Percentiles rank a stretch among this genome's conserved stretches.
These are phyloP conservation scores for bread wheat (Triticum aestivum) DNA, from an alignment of 176 grass and related monocot species.

Conservation along the genomic window DNA sequence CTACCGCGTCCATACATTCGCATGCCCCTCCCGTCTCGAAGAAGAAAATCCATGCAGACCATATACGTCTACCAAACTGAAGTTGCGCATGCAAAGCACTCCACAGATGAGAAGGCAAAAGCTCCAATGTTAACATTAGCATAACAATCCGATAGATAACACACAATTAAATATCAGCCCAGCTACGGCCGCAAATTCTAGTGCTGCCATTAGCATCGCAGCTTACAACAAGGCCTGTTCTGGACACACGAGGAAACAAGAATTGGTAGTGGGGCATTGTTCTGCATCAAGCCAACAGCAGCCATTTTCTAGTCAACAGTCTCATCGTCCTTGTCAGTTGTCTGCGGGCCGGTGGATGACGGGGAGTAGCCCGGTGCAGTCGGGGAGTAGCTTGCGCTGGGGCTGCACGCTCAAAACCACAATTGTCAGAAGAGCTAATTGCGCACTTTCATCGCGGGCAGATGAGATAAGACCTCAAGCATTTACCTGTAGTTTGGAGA, in stretches of 20 bases:
- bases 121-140: not conserved
- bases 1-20: too few relatives aligned
- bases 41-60: too few relatives aligned
- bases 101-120: too few relatives aligned
- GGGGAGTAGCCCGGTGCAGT: slow-evolving; percentile 86
- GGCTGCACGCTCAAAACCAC: slow-evolving; percentile 41
- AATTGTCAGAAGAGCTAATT: slow-evolving; percentile 6
- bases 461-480: not conserved
- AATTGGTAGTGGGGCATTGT: not conserved
- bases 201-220: slow-evolving; percentile 19
- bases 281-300: not conserved
- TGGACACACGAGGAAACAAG: not conserved
- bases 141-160: not conserved
- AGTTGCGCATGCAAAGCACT: too few relatives aligned
- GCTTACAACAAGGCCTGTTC: not conserved
- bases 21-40: too few relatives aligned
- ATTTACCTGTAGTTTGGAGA: slow-evolving; percentile 90
- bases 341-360: slow-evolving; percentile 59
- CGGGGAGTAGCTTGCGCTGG: slow-evolving; percentile 90
- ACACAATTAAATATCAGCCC: not conserved
- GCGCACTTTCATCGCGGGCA: not conserved
- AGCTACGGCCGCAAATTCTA: not conserved
- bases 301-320: slow-evolving; percentile 3
- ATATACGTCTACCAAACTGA: too few relatives aligned
- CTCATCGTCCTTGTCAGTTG: slow-evolving; percentile 50